These are phyloP conservation scores for Xenoacremonium recifei DNA, from an alignment of 2,329 filamentous ascomycete species.

Conservation along the genomic window DNA sequence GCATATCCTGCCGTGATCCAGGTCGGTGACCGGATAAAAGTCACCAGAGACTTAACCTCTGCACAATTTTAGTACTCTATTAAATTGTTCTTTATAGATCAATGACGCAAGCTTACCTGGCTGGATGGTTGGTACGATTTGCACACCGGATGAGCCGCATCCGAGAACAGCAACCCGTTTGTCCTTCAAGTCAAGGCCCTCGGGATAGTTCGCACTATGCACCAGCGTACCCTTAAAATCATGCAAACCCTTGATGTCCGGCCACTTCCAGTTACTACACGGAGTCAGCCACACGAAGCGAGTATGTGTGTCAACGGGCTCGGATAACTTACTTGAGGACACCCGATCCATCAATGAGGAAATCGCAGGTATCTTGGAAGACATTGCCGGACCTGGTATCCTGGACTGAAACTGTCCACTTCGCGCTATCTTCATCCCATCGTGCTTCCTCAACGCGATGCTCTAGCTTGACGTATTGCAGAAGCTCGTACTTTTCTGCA, in stretches of 20 bases:
- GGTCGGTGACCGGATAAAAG: constrained; percentile 7
- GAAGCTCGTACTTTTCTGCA: constrained; percentile 6
- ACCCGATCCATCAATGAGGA: constrained; percentile 4
- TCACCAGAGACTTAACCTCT: constrained; percentile 2
- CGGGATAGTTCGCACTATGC: constrained; percentile 8
- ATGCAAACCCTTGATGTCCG: constrained; percentile 5
- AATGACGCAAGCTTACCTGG: background rate
- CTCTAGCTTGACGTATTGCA: constrained; percentile 2
- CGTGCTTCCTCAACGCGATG: constrained; percentile 4
- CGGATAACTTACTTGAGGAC: constrained; percentile 7
- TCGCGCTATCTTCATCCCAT: constrained; percentile 3
- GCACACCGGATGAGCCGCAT: constrained; percentile 11
- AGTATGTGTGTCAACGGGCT: background rate
- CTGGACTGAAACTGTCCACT: constrained; percentile 3
- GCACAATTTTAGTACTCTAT: background rate
- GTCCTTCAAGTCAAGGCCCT: background rate
- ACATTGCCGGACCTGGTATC: background rate
- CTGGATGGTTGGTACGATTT: constrained; percentile 9
- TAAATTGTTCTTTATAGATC: background rate
- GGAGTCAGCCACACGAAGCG: background rate
- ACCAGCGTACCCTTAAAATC: constrained; percentile 9
- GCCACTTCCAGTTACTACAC: constrained; percentile 12
- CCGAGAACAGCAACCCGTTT: constrained; percentile 10
- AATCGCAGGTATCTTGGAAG: constrained; percentile 6
- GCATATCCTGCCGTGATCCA: constrained; percentile 3